These are phyloP conservation scores for Hansenula sp. DNA, from an alignment of 1,139 yeast genomes.

Conservation along the genomic window DNA sequence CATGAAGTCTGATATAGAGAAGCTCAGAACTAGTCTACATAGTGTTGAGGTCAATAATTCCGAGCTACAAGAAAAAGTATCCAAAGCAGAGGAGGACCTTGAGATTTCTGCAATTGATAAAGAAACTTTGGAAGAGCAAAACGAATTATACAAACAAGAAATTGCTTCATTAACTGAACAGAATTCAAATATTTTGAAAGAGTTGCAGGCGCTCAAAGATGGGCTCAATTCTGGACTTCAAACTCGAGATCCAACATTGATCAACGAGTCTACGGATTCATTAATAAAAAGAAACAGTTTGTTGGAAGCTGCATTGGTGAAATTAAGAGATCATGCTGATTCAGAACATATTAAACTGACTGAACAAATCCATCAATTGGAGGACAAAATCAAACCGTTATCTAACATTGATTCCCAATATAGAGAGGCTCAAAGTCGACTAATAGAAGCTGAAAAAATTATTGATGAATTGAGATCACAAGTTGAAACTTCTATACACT, in stretches of 20 bases:
- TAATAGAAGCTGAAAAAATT: slow-evolving; percentile 35
- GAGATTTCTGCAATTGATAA: slow-evolving; percentile 53
- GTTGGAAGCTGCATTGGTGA: slow-evolving; percentile 33
- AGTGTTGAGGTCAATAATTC: slow-evolving; percentile 24
- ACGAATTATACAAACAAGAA: slow-evolving; percentile 36
- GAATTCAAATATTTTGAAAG: slow-evolving; percentile 25
- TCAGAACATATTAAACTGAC: slow-evolving; percentile 25
- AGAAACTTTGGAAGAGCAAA: slow-evolving; percentile 43
- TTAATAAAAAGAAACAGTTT: slow-evolving; percentile 29
- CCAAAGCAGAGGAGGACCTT: slow-evolving; percentile 36
- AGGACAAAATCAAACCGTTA: slow-evolving; percentile 17
- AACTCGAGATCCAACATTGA: slow-evolving; percentile 8
- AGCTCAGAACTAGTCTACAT: slow-evolving; percentile 21
- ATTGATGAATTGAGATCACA: slow-evolving; percentile 42
- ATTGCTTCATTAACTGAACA: slow-evolving; percentile 29
- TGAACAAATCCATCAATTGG: slow-evolving; percentile 26
- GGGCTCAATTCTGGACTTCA: slow-evolving; percentile 11
- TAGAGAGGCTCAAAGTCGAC: slow-evolving; percentile 25
- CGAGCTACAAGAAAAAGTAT: slow-evolving; percentile 26
- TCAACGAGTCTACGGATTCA: slow-evolving; percentile 1
- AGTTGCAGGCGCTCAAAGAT: slow-evolving; percentile 20
- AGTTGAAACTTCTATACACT: slow-evolving; percentile 36
- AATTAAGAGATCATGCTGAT: slow-evolving; percentile 26
- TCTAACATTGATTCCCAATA: slow-evolving; percentile 19
- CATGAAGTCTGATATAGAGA: slow-evolving; percentile 30